Evolutionary conservation across 139 green algal genomes (phyloP), one percentile per base, ranked within the genome.

Genomic region (Tetraselmis striata): DNA sequence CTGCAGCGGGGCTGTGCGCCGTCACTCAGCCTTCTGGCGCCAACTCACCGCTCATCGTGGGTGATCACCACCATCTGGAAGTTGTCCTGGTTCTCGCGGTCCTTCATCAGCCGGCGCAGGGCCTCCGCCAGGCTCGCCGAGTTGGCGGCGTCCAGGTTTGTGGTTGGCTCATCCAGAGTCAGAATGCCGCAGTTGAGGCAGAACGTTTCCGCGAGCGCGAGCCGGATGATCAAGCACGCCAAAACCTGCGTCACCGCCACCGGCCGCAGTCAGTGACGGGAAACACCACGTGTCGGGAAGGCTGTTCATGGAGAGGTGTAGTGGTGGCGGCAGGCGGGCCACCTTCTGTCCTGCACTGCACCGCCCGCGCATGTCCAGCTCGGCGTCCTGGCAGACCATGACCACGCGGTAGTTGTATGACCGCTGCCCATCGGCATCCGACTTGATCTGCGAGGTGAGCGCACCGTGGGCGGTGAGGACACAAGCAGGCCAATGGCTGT

Each of bases 61-160:
- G 97, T 99, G 90, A 99, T 99, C 32, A 99, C 93, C 26, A 99
- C 93, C 28, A 99, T 93, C 91, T 99, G 97, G 89, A 99, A 99
- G 87, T 98, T 98, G 76, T 97, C 92, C 87, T 98, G 94, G 2
- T 88, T 92, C 2, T 81, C 27, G 2, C 97, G 85, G 26, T 94
- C 81, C 90, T 98, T 98, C 77, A 97, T 89, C 32, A 81, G 32
- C 58, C 76, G 29, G n/a, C 88, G 87, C 76, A 97, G 89, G 30
- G 94, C 92, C 45, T 94, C 90, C 0, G 96, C 96, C 80, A 98
- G 86, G 77, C 84, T 92, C 29, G 90, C 91, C 1, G 89, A 83
- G 83, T 97, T 97, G 23, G 89, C 92, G 2, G 87, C 88, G 81
- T 99, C 97, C 83, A 99, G 90, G 89, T 99, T 99, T 32, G 97